Percentiles rank a stretch among this genome's conserved stretches.
Conservation (phyloP, 1,284 basidiomycete species). For the Apiotrichum mycotoxinovorans region DNA sequence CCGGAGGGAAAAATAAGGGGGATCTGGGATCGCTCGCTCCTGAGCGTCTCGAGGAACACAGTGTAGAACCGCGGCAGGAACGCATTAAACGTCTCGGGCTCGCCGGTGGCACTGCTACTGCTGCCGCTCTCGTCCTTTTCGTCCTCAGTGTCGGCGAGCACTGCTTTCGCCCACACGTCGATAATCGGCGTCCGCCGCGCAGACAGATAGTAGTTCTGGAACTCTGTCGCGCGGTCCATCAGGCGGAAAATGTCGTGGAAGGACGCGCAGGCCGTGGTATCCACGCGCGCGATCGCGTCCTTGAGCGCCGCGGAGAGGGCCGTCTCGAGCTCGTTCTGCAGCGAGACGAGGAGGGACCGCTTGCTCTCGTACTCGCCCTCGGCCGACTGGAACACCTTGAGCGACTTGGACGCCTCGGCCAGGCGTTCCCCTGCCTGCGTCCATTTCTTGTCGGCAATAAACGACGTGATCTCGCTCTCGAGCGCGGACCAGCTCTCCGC, state of each 20-base stretch:
- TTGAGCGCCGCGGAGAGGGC: conserved; percentile 79
- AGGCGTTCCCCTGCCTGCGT: conserved; percentile 82
- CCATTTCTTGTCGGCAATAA: conserved; percentile 64
- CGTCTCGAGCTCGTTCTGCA: conserved; percentile 91
- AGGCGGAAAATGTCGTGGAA: conserved; percentile 82
- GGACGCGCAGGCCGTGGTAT: conserved; percentile 52
- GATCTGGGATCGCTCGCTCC: conserved; percentile 68
- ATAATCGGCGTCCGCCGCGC: conserved; percentile 65
- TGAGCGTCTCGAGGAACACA: conserved; percentile 60
- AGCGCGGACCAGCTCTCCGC: conserved; percentile 92
- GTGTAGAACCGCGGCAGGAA: conserved; percentile 66
- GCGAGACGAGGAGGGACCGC: conserved; percentile 73
- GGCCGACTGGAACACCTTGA: conserved; percentile 85
- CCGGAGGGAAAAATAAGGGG: conserved; percentile 67
- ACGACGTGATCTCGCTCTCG: conserved; percentile 79
- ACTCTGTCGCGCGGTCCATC: conserved; percentile 85
- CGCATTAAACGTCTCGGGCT: conserved; percentile 53
- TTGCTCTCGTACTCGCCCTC: conserved; percentile 76
- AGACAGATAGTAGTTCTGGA: conserved; percentile 87
- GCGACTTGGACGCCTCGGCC: conserved; percentile 76
- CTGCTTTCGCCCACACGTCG: conserved; percentile 62
- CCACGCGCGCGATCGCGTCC: conserved; percentile 70
- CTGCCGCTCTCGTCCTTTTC: not conserved
- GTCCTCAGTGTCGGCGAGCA: conserved; percentile 5
- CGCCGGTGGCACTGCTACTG: no score